Evolutionary conservation across 768 basidiomycete genomes (phyloP).

Genomic region (Butyriboletus loyo): DNA sequence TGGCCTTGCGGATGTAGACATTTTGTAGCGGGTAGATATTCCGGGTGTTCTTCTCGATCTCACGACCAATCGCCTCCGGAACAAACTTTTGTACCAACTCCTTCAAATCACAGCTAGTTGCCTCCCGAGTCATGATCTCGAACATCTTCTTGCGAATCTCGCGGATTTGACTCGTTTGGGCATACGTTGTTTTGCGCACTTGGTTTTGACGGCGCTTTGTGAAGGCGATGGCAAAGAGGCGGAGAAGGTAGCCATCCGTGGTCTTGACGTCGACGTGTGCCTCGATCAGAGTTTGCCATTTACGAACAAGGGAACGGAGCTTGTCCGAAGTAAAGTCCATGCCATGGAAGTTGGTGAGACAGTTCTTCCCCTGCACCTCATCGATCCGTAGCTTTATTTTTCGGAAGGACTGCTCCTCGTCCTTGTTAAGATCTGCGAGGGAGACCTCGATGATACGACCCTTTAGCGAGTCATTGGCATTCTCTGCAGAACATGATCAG

Average conservation of each 20-base stretch:
- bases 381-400: constrained; percentile 99
- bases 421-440: constrained; percentile 97
- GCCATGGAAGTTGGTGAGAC: constrained; percentile 99
- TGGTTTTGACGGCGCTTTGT: constrained; percentile 95
- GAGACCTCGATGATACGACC: constrained; percentile 96
- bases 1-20: constrained; percentile 98
- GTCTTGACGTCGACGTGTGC: constrained; percentile 99
- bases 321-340: constrained; percentile 99
- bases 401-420: constrained; percentile 98
- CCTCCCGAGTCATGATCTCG: constrained; percentile 96
- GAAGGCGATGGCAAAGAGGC: constrained; percentile 98
- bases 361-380: constrained; percentile 97
- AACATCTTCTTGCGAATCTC: constrained; percentile 99
- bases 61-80: constrained; percentile 96
- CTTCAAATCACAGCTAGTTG: constrained; percentile 94
- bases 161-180: constrained; percentile 89
- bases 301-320: constrained; percentile 98
- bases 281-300: constrained; percentile 99
- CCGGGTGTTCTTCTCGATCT: constrained; percentile 97
- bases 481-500: constrained; percentile 55
- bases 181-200: constrained; percentile 99
- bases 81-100: constrained; percentile 98
- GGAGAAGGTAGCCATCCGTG: constrained; percentile 98
- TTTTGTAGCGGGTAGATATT: constrained; percentile 99
- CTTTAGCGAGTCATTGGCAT: constrained; percentile 97